These are phyloP conservation scores for Capronia coronata DNA, from an alignment of 2,329 filamentous ascomycete genomes.

Conservation along the genomic window DNA sequence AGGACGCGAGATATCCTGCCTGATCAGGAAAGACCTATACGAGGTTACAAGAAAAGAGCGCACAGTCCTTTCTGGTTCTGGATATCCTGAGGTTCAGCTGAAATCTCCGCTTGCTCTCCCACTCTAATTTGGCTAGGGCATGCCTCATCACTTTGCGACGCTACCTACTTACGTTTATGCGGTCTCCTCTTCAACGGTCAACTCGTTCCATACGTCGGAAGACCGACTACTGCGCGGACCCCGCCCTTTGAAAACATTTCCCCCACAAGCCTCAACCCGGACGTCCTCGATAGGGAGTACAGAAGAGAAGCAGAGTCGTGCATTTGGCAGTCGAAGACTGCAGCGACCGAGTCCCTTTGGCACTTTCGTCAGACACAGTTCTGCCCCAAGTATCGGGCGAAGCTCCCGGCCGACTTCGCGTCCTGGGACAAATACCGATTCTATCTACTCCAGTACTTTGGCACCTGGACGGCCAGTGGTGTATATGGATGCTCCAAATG, in stretches of 20 bases:
- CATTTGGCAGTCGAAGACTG: slow-evolving; percentile 11
- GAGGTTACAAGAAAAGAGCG: slow-evolving; percentile 6
- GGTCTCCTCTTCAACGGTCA: slow-evolving; percentile 8
- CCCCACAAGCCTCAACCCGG: slow-evolving; percentile 5
- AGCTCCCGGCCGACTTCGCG: slow-evolving; percentile 12
- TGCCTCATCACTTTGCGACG: slow-evolving; percentile 10
- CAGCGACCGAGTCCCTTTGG: slow-evolving; percentile 14
- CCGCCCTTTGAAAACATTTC: slow-evolving; percentile 1
- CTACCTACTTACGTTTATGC: slow-evolving; percentile 4
- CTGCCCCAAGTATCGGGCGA: slow-evolving; percentile 13
- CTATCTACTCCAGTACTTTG: slow-evolving; percentile 7
- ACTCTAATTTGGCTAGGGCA: slow-evolving; percentile 2
- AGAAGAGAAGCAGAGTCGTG: slow-evolving; percentile 15
- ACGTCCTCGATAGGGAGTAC: slow-evolving; percentile 15
- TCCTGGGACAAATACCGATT: slow-evolving; percentile 11
- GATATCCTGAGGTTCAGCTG: slow-evolving; percentile 1
- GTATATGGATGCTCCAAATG: slow-evolving; percentile 12
- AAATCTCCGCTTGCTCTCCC: neutral
- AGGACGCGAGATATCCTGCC: slow-evolving; percentile 13
- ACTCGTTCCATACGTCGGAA: slow-evolving; percentile 10
- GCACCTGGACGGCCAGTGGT: slow-evolving; percentile 2
- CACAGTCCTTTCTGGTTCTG: neutral
- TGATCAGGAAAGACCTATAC: slow-evolving; percentile 13
- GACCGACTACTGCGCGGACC: slow-evolving; percentile 10
- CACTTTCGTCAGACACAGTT: slow-evolving; percentile 12